A percentile compares a stretch with the other conserved stretches of the same genome.
Evolutionary conservation across 495 filamentous ascomycete species (phyloP).

Genomic region (Trichocladium uniseriatum): DNA sequence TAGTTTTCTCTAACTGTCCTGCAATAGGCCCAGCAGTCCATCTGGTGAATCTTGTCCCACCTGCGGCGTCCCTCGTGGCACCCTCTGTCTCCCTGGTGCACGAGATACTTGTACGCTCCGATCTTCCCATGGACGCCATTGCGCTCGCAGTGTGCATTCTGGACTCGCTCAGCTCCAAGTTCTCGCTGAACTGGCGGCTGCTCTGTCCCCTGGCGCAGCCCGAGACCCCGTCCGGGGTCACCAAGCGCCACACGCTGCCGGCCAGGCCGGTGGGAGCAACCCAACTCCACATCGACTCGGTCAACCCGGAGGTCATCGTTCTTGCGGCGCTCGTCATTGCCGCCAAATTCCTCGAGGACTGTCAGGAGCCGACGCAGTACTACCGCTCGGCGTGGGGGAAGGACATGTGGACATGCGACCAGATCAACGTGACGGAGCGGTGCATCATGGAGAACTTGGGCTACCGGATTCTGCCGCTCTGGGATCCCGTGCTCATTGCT

Average conservation of each 20-base stretch:
- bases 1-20: conserved; percentile 1
- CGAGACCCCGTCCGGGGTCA: conserved; percentile 7
- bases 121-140: conserved; percentile 40
- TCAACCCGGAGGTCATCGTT: conserved; percentile 45
- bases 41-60: conserved; percentile 46
- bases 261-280: conserved; percentile 16
- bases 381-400: conserved; percentile 38
- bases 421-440: conserved; percentile 46
- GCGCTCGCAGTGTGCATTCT: conserved; percentile 47
- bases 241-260: conserved; percentile 40
- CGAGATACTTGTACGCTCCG: conserved; percentile 41
- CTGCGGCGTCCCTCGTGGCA: conserved; percentile 40
- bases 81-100: conserved; percentile 44
- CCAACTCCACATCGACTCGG: conserved; percentile 44
- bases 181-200: conserved; percentile 45
- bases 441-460: conserved; percentile 47
- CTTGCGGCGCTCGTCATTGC: conserved; percentile 42
- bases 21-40: conserved; percentile 44
- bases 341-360: conserved; percentile 45
- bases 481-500: conserved; percentile 36
- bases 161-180: conserved; percentile 46
- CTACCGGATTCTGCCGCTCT: conserved; percentile 44
- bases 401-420: conserved; percentile 41
- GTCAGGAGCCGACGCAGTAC: conserved; percentile 33
- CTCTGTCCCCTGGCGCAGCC: conserved; percentile 33